phyloP scores from a whole-genome alignment of 441 rosid species.

The Melianthus villosus region DNA sequence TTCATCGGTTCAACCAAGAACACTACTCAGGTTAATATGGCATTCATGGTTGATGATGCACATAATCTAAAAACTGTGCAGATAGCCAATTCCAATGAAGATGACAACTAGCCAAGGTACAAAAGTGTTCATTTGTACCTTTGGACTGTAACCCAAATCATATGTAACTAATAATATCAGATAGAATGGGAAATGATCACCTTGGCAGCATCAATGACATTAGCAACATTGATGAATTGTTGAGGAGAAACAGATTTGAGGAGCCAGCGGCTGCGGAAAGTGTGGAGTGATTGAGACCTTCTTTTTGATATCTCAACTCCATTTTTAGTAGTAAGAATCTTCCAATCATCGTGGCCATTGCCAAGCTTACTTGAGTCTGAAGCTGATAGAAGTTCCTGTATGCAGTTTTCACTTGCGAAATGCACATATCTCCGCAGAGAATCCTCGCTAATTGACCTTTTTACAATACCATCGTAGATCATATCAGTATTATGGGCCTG shows the following conservation, averaged over 20 bases:
- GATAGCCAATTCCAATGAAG: too few species aligned
- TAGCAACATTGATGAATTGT: constrained; percentile 53
- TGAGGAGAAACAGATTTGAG: constrained; percentile 50
- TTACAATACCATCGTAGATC: not conserved
- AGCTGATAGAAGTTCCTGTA: constrained; percentile 57
- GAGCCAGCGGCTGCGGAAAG: constrained; percentile 54
- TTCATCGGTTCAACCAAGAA: too few species aligned
- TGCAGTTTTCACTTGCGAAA: constrained; percentile 65
- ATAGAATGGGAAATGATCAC: constrained; percentile 23
- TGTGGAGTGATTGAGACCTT: constrained; percentile 35
- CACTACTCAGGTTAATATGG: too few species aligned
- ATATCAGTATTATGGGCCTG: not conserved
- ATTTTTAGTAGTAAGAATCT: constrained; percentile 21
- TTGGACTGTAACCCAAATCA: too few species aligned
- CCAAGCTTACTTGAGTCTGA: constrained; percentile 37
- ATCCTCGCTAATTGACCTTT: constrained; percentile 73
- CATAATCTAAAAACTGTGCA: too few species aligned
- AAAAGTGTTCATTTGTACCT: too few species aligned
- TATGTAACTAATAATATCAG: too few species aligned
- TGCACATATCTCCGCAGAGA: constrained; percentile 57
- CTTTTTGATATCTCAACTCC: constrained; percentile 60
- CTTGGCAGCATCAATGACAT: constrained; percentile 63
- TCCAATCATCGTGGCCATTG: constrained; percentile 46
- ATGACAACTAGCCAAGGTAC: too few species aligned
- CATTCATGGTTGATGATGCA: too few species aligned